Conservation (phyloP, 345 rosid species). For the Cardamine occulta region DNA sequence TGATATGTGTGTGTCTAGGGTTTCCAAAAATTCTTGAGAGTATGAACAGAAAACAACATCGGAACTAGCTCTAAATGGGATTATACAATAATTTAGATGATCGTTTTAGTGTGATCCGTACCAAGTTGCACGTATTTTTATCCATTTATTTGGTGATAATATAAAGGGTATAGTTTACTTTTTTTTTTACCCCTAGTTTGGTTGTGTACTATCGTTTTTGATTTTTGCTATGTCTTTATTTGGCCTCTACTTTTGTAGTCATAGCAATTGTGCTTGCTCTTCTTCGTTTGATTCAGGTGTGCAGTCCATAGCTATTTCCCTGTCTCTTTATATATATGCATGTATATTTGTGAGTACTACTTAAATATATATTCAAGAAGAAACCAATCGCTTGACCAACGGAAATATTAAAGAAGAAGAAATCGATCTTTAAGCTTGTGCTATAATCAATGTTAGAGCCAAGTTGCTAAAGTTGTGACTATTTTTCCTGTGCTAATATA, state of each 20-base stretch:
- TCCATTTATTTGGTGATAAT: conserved; percentile 11
- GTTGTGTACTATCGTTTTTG: conserved; percentile 36
- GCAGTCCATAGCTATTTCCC: conserved; percentile 8
- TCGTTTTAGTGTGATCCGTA: conserved; percentile 33
- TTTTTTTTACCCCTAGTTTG: conserved; percentile 32
- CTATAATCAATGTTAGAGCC: conserved; percentile 1
- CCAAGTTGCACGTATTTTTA: conserved; percentile 34
- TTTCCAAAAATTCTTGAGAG: conserved; percentile 35
- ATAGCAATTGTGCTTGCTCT: conserved; percentile 19
- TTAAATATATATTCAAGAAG: background rate
- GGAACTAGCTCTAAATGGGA: conserved; percentile 33
- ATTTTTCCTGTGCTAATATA: background rate
- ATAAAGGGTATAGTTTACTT: conserved; percentile 8
- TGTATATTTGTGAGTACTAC: background rate
- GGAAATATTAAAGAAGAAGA: background rate
- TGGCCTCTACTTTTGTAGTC: conserved; percentile 38
- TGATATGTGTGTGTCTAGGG: conserved; percentile 30
- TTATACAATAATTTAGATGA: conserved; percentile 19
- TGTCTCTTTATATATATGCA: background rate
- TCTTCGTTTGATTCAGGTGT: conserved; percentile 28
- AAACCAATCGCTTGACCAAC: background rate
- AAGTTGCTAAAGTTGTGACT: background rate
- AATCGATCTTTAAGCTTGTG: background rate
- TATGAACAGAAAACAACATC: conserved; percentile 27
- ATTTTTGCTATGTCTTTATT: conserved; percentile 31